These are phyloP conservation scores for Pilasporangium apinafurcum DNA, from an alignment of 352 stramenopile genomes.

Conservation along the genomic window DNA sequence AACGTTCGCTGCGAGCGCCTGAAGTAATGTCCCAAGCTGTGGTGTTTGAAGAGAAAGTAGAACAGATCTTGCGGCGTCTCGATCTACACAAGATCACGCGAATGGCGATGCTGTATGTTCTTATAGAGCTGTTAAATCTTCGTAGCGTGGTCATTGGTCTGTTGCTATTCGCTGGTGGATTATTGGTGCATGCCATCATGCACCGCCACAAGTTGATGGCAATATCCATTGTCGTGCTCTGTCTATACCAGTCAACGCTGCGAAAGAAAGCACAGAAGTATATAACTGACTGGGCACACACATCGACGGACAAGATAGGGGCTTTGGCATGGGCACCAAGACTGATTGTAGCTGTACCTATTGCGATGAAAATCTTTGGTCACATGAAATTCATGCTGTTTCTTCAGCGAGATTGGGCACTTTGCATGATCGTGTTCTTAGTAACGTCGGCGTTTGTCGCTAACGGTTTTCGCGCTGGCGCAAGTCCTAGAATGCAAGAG, in stretches of 20 bases:
- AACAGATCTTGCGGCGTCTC: conserved; percentile 42
- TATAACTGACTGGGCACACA: conserved; percentile 39
- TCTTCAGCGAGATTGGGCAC: conserved; percentile 41
- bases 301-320: conserved; percentile 60
- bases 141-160: conserved; percentile 37
- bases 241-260: conserved; percentile 54
- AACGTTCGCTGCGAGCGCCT: neutral
- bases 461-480: conserved; percentile 18
- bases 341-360: conserved; percentile 39
- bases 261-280: conserved; percentile 22
- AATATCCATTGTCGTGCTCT: conserved; percentile 58
- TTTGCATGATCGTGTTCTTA: conserved; percentile 25
- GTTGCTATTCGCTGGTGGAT: conserved; percentile 33
- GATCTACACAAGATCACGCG: conserved; percentile 45
- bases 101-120: conserved; percentile 38
- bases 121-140: conserved; percentile 49
- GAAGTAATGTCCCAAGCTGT: conserved; percentile 8
- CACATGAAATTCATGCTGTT: conserved; percentile 74
- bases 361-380: conserved; percentile 65
- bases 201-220: conserved; percentile 75
- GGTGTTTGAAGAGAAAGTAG: conserved; percentile 54
- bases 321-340: conserved; percentile 47
- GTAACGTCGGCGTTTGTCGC: conserved; percentile 26
- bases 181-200: conserved; percentile 44
- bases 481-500: conserved; percentile 20